Evolutionary conservation across 2,329 filamentous ascomycete species (phyloP).

Genomic region (Monosporascus sp.): DNA sequence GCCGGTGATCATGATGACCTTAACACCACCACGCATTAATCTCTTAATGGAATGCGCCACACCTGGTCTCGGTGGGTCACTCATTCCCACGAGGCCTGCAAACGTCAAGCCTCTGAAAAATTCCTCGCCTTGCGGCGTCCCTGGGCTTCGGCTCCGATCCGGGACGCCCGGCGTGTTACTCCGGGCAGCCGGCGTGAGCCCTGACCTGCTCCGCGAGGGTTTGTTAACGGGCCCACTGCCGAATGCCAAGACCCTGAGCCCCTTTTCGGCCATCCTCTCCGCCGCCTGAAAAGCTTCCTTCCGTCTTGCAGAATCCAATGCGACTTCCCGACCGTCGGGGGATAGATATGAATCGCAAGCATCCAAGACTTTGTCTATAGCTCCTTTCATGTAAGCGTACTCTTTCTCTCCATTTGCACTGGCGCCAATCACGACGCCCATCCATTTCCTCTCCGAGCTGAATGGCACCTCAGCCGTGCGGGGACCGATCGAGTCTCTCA

Average conservation of each 20-base stretch:
- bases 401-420: conserved; percentile 60
- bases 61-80: conserved; percentile 85
- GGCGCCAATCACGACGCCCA: conserved; percentile 82
- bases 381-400: conserved; percentile 92
- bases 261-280: conserved; percentile 81
- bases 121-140: conserved; percentile 56
- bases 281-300: conserved; percentile 74
- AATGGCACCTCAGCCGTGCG: conserved; percentile 86
- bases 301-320: conserved; percentile 70
- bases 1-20: conserved; percentile 98
- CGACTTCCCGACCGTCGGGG: conserved; percentile 77
- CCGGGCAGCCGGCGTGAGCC: conserved; percentile 32
- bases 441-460: conserved; percentile 97
- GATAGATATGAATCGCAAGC: conserved; percentile 89
- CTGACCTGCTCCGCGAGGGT: conserved; percentile 36
- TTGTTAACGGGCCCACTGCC: conserved; percentile 70
- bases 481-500: conserved; percentile 77
- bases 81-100: conserved; percentile 93
- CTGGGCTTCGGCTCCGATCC: conserved; percentile 33
- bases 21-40: conserved; percentile 89
- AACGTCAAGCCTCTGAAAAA: conserved; percentile 81
- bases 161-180: conserved; percentile 46
- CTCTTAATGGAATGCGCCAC: conserved; percentile 85
- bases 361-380: conserved; percentile 78
- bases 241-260: conserved; percentile 86